Percentiles rank a stretch among this genome's conserved stretches.
These are phyloP conservation scores for Arxiozyma bovina DNA, from an alignment of 1,139 yeast genomes.

Conservation along the genomic window DNA sequence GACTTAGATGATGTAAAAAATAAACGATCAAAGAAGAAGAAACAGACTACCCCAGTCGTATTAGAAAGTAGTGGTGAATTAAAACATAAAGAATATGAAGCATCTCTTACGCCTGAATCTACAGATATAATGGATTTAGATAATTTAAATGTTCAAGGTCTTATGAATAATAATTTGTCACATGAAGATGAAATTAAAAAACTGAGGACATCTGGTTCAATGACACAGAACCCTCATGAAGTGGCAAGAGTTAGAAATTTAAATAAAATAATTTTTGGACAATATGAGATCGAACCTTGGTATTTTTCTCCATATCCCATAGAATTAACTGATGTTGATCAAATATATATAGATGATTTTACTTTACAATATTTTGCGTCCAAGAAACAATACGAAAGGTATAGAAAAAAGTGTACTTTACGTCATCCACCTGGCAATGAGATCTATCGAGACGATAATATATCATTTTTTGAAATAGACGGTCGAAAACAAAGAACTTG, in stretches of 20 bases:
- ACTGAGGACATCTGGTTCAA: conserved; percentile 86
- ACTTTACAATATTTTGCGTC: conserved; percentile 85
- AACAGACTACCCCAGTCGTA: conserved; percentile 12
- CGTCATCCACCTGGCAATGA: conserved; percentile 98
- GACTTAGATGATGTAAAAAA: conserved; percentile 36
- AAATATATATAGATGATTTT: conserved; percentile 83
- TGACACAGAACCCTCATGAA: conserved; percentile 86
- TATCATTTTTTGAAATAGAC: conserved; percentile 89
- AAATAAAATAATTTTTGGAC: conserved; percentile 70
- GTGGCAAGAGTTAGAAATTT: conserved; percentile 87
- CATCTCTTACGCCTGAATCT: conserved; percentile 28
- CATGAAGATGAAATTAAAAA: conserved; percentile 90
- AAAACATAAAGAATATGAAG: conserved; percentile 6
- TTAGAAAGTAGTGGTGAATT: conserved; percentile 16
- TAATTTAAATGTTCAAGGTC: conserved; percentile 74
- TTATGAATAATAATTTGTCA: conserved; percentile 57
- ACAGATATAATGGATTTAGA: conserved; percentile 83
- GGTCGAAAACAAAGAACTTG: conserved; percentile 92
- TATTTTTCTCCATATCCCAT: conserved; percentile 95
- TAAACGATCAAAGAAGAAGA: conserved; percentile 27
- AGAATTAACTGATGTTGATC: conserved; percentile 86
- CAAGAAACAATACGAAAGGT: conserved; percentile 82
- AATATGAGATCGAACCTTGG: conserved; percentile 95
- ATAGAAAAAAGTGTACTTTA: conserved; percentile 73
- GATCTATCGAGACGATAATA: conserved; percentile 79